Percentiles rank a stretch among this genome's conserved stretches.
phyloP scores from a whole-genome alignment of 75 land plant species.

The Picea glauca region DNA sequence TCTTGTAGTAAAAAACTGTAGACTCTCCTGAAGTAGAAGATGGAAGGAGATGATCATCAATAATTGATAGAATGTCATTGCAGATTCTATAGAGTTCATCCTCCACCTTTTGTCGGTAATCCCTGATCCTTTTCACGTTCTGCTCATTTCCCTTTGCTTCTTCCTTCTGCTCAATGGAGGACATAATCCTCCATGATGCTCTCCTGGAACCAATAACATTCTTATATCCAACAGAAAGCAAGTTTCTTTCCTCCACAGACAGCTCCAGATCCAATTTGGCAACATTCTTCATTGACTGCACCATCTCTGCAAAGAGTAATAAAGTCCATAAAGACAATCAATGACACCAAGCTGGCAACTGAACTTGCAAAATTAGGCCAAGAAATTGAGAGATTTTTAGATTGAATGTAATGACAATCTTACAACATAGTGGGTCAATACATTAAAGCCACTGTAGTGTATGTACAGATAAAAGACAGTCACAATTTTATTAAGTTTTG shows the following conservation, averaged over 20 bases:
- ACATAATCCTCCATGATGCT: conserved; percentile 84
- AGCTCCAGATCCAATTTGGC: conserved; percentile 68
- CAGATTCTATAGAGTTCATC: conserved; percentile 83
- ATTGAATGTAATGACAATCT: too few relatives aligned
- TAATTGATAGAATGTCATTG: conserved; percentile 70
- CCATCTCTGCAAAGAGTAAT: conserved; percentile 51
- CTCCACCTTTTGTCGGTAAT: conserved; percentile 82
- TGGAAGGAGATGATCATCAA: conserved; percentile 84
- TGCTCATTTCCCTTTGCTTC: conserved; percentile 88
- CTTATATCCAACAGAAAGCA: conserved; percentile 81
- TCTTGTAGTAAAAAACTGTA: conserved; percentile 89
- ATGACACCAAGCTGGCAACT: background rate
- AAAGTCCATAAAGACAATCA: background rate
- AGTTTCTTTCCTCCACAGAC: conserved; percentile 71
- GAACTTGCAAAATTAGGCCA: background rate
- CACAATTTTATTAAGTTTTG: too few relatives aligned
- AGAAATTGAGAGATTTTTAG: background rate
- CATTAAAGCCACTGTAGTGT: too few relatives aligned
- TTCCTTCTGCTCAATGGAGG: conserved; percentile 87
- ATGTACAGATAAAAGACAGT: too few relatives aligned
- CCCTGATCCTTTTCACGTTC: conserved; percentile 74
- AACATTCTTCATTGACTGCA: conserved; percentile 72
- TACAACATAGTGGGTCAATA: too few relatives aligned
- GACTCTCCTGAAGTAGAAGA: conserved; percentile 74
- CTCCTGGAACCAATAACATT: conserved; percentile 76